Conservation (phyloP, 129 eudicot species). For the Kitagawia praeruptora region DNA sequence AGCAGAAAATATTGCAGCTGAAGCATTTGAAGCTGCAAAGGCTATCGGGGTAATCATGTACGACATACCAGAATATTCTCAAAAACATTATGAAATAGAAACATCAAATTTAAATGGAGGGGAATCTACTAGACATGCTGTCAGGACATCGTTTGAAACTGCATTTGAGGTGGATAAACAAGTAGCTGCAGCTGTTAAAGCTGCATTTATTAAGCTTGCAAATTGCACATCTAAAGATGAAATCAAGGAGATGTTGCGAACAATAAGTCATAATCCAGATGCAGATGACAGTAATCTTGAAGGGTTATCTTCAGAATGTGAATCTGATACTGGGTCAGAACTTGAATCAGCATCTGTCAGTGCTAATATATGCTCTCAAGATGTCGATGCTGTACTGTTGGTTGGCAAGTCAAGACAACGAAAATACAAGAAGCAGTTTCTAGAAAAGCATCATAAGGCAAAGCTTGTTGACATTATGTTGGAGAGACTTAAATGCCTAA, state of each 20-base stretch:
- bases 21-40: constrained; percentile 84
- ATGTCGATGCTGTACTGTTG: constrained; percentile 13
- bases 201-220: constrained; percentile 78
- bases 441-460: constrained; percentile 24
- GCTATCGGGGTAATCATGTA: constrained; percentile 84
- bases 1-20: constrained; percentile 61
- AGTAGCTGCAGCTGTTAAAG: constrained; percentile 86
- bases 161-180: constrained; percentile 95
- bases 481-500: constrained; percentile 57
- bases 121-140: constrained; percentile 46
- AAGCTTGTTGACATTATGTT: constrained; percentile 68
- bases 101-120: constrained; percentile 45
- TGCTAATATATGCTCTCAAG: constrained; percentile 14
- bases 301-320: constrained; percentile 51
- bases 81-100: constrained; percentile 47
- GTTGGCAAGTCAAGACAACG: constrained; percentile 17
- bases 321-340: constrained; percentile 41
- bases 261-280: constrained; percentile 78
- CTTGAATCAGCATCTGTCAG: constrained; percentile 12
- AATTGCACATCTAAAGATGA: constrained; percentile 57
- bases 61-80: constrained; percentile 48
- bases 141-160: constrained; percentile 71
- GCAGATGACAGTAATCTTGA: constrained; percentile 34
- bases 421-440: constrained; percentile 15
- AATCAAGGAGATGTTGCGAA: constrained; percentile 54